phyloP scores from a whole-genome alignment of 1,139 yeast genomes.

The Yamadazyma siamensis region DNA sequence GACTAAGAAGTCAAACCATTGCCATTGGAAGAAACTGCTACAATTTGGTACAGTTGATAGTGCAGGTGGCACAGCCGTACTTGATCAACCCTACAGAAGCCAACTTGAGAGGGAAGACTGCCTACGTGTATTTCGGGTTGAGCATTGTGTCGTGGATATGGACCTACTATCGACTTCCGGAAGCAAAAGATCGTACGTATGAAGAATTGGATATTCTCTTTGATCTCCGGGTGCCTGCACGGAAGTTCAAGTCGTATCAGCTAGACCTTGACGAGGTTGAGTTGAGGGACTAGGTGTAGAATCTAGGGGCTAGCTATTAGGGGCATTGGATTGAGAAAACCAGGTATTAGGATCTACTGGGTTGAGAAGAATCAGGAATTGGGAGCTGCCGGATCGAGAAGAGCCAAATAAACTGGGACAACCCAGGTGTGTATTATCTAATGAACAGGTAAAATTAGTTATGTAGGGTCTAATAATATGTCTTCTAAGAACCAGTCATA shows the following conservation, averaged over 20 bases:
- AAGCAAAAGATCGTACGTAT: constrained; percentile 52
- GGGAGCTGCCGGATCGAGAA: too few relatives aligned
- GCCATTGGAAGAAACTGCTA: constrained; percentile 51
- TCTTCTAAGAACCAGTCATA: too few relatives aligned
- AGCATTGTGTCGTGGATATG: constrained; percentile 36
- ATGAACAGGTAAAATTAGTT: too few relatives aligned
- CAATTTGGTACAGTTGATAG: constrained; percentile 39
- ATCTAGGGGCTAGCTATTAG: too few relatives aligned
- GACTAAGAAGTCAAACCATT: constrained; percentile 52
- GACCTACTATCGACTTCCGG: constrained; percentile 55
- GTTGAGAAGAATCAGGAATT: too few relatives aligned
- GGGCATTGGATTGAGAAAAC: too few relatives aligned
- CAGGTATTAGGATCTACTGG: too few relatives aligned
- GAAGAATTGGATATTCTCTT: constrained; percentile 58
- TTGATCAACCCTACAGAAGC: constrained; percentile 57
- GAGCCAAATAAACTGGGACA: too few relatives aligned
- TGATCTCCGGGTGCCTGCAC: constrained; percentile 38
- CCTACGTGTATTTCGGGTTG: constrained; percentile 53
- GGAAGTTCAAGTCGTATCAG: constrained; percentile 24
- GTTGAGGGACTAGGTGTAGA: neutral
- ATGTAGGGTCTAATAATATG: too few relatives aligned
- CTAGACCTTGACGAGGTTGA: constrained; percentile 7
- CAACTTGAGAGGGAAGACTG: constrained; percentile 56
- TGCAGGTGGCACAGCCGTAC: constrained; percentile 47
- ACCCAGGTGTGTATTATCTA: too few relatives aligned